Conservation (phyloP, 768 basidiomycete species). For the Pisolithus albus region DNA sequence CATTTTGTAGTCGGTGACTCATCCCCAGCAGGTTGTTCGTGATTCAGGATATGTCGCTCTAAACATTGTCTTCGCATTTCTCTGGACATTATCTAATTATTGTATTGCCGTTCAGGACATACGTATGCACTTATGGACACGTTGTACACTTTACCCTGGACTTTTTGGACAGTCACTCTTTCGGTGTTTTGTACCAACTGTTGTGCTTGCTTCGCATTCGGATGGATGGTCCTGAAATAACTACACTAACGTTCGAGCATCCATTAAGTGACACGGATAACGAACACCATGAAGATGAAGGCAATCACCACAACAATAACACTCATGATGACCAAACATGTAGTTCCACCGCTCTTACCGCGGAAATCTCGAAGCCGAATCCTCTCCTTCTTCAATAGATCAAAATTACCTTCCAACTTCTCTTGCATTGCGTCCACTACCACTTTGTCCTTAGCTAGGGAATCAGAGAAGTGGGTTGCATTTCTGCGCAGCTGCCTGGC, state of each 20-base stretch:
- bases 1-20: constrained; percentile 1
- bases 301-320: constrained; percentile 60
- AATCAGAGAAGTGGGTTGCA: constrained; percentile 67
- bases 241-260: too few relatives aligned
- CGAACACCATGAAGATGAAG: constrained; percentile 64
- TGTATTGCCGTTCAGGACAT: too few relatives aligned
- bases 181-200: too few relatives aligned
- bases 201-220: too few relatives aligned
- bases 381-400: constrained; percentile 60
- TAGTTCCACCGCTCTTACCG: constrained; percentile 62
- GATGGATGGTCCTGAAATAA: too few relatives aligned
- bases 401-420: constrained; percentile 70
- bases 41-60: too few relatives aligned
- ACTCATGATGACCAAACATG: constrained; percentile 61
- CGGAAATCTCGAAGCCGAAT: constrained; percentile 53
- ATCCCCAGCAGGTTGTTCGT: too few relatives aligned
- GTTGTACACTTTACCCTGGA: too few relatives aligned
- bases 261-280: constrained; percentile 57
- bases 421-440: constrained; percentile 60
- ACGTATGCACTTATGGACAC: too few relatives aligned
- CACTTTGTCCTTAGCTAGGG: constrained; percentile 67
- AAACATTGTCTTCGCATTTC: too few relatives aligned
- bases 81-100: too few relatives aligned
- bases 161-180: too few relatives aligned
- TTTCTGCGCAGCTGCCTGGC: constrained; percentile 82